These are phyloP conservation scores for Globisporangium echinulatum DNA, from an alignment of 352 stramenopile species.

Conservation along the genomic window DNA sequence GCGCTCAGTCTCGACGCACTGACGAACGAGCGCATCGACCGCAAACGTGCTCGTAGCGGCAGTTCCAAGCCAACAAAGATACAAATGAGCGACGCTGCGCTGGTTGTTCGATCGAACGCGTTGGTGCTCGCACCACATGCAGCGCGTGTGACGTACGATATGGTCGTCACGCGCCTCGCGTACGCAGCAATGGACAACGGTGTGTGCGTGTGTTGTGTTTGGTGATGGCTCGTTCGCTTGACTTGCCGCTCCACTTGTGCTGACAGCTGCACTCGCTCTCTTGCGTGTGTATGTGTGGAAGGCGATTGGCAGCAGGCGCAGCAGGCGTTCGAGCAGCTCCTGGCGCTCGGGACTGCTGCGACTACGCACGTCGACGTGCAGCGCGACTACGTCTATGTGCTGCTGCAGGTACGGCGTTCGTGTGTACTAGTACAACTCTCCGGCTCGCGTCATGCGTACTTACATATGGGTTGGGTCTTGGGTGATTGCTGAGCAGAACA, in stretches of 20 bases:
- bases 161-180: slow-evolving; percentile 27
- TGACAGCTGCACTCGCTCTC: background rate
- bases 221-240: background rate
- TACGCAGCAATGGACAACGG: slow-evolving; percentile 38
- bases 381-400: slow-evolving; percentile 52
- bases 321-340: slow-evolving; percentile 28
- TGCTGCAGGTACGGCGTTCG: slow-evolving; percentile 35
- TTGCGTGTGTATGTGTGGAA: slow-evolving; percentile 8
- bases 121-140: slow-evolving; percentile 18
- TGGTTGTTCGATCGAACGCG: no score
- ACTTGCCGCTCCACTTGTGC: no score
- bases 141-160: slow-evolving; percentile 11
- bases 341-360: slow-evolving; percentile 2
- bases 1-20: slow-evolving; percentile 23
- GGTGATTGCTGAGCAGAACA: background rate
- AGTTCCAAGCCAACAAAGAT: background rate
- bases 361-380: background rate
- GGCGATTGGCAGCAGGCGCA: slow-evolving; percentile 32
- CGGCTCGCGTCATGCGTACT: background rate
- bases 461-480: no score
- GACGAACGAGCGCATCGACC: slow-evolving; percentile 5
- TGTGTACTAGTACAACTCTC: background rate
- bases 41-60: slow-evolving; percentile 11
- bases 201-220: slow-evolving; percentile 6
- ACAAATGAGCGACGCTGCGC: no score